Base-by-base conservation (phyloP, 352 stramenopile genomes). In the Pythium coloratum region DNA sequence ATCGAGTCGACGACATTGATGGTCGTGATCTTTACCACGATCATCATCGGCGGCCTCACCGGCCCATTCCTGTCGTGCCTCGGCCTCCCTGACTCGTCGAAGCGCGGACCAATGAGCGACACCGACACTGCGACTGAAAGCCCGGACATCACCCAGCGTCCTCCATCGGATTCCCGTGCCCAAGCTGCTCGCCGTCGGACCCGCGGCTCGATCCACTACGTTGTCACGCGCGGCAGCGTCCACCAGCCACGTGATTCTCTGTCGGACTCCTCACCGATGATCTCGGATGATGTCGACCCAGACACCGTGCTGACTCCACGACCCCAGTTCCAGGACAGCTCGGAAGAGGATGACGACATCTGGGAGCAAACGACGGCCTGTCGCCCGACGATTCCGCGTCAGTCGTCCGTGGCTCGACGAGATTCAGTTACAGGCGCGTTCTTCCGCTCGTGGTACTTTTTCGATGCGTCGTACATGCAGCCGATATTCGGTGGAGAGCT, bases 1-100 rank as follows among this genome's bases (percentile, higher is more conserved):
- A 90, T 95, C 46, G 87, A 94, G 61, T 94, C 85, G 26, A 95
- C 87, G n/a, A 94, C 87, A 59, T 70, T 95, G 47, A 88, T 94
- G 73, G 84, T 95, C 47, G 88, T 95, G 33, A 80, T 95, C 7
- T 93, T 95, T 59, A 95, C 87, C 20, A 95, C 87, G 8, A 87
- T 95, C 47, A 79, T 92, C 26, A 78, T 95, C 38, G 87, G 87
- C 5, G 87, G 84, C 8, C 72, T 95, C 44, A 93, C 82, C 9
- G 87, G 87, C 4, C 87, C 87, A 18, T 71, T 95, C 47, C 70
- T 95, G 14, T 75, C 73, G 26, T 81, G 64, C 26, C 68, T 95
- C 6, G 76, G 78, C 9, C 76, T 84, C 20, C 63, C 73, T 18
- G 62, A 70, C 56, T 34, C 72, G 24, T 61, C 60, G 13, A 71